Base-by-base conservation (phyloP, 2,329 filamentous ascomycete genomes). In the Cladophialophora psammophila region DNA sequence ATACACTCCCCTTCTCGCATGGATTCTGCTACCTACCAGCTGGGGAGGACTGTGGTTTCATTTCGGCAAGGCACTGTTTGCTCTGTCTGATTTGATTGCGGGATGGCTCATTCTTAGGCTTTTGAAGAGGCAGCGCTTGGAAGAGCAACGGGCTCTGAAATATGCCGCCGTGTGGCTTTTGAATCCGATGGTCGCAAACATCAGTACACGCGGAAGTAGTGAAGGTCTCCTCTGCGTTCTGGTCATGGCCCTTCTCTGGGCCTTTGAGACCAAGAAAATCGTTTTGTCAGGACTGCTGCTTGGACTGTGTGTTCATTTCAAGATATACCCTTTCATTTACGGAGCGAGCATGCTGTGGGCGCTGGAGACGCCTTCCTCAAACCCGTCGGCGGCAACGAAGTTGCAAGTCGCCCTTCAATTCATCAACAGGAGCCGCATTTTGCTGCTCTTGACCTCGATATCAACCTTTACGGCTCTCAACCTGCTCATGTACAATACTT, bases 251-350 rank as follows among this genome's bases (percentile, higher is more conserved):
- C 78, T 98, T 40, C 80, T 99, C 10, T 98, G 92, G 91, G 91
- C 94, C 0, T 90, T 91, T 0, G 81, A 93, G 70, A 82, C 86
- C 60, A 84, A 84, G 59, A 82, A 83, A n/a, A 81, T 91, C 18
- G 75, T 79, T 0, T 76, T 96, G 8, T 91, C 93, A 0, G 94
- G 92, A 0, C 71, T 89, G 2, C 78, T 98, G 35, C 83, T 99
- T 2, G 95, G 95, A 0, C 80, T 97, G 34, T 88, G 88, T 1
- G 94, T 98, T 32, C 95, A 99, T 80, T 96, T 99, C 81, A 99
- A 99, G 84, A 98, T 99, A 68, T 99, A 99, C 75, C 95, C 95
- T 0, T 97, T 98, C 78, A 92, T 99, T 67, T 99, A 99, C 78
- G 94, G 92, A 1, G 87, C 90, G 2, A 80, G 79, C 10, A 77